phyloP scores from a whole-genome alignment of 2,329 filamentous ascomycete species.

The Monilinia laxa region DNA sequence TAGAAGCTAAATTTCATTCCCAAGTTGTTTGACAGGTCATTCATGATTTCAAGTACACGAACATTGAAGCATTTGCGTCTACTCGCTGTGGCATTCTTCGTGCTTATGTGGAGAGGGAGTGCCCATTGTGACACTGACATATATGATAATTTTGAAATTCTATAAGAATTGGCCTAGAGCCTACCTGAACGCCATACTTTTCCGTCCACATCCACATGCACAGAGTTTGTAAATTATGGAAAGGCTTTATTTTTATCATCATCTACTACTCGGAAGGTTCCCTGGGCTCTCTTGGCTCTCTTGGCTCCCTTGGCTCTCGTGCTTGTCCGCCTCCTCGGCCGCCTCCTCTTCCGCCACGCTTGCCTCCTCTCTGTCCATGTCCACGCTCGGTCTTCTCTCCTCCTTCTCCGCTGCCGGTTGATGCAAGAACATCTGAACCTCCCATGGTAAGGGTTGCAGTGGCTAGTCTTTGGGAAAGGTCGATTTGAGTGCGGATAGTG shows the following conservation, averaged over 20 bases:
- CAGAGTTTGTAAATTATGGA: conserved; percentile 32
- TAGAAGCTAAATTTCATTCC: not conserved
- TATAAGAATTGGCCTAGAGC: conserved; percentile 43
- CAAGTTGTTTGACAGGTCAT: not conserved
- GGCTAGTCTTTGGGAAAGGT: conserved; percentile 91
- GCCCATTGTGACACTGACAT: conserved; percentile 32
- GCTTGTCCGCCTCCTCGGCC: conserved; percentile 50
- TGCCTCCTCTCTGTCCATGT: conserved; percentile 46
- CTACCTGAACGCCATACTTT: conserved; percentile 46
- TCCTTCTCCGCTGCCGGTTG: conserved; percentile 46
- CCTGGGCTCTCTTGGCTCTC: conserved; percentile 51
- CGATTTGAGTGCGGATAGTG: conserved; percentile 98
- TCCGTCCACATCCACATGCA: conserved; percentile 41
- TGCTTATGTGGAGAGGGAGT: not conserved
- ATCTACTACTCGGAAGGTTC: conserved; percentile 22
- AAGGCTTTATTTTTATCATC: conserved; percentile 28
- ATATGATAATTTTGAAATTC: conserved; percentile 27
- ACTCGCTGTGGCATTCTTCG: not conserved
- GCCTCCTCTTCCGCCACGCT: conserved; percentile 51
- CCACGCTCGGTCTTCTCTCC: conserved; percentile 49
- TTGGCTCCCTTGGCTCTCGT: conserved; percentile 53
- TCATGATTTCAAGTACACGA: not conserved
- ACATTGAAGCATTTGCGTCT: not conserved
- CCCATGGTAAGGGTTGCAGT: conserved; percentile 67
- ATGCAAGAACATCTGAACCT: conserved; percentile 45